Evolutionary conservation across 1,284 basidiomycete genomes (phyloP), one percentile per base, ranked within the genome.

Genomic region (Schizophyllum commune): DNA sequence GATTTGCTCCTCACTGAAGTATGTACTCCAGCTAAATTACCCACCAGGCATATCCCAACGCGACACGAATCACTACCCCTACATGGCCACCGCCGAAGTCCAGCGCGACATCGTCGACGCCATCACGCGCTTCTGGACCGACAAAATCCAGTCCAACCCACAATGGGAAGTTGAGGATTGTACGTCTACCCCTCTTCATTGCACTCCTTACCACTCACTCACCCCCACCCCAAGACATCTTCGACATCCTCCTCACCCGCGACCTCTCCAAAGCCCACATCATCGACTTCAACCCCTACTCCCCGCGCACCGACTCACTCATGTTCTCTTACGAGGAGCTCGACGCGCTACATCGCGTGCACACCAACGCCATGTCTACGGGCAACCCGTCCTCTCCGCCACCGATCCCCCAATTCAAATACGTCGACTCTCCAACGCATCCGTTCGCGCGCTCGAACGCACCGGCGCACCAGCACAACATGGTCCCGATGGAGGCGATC

Each of bases 61-160:
- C n/a, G 96, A 98, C 70, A 80, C 79, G 27, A 95, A 94, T 68
- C 93, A 87, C 70, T 98, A 96, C 73, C 88, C 94, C 19, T 96
- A 92, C 71, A 80, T 95, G 70, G 88, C 86, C 68, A 83, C 88
- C n/a, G 68, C 74, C 0, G 69, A 69, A 1, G 89, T 83, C 0
- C 83, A 83, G 61, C 60, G 68, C 2, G 80, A 77, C 56, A 85
- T 98, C 53, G 68, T 77, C 21, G 67, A 75, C 1, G 77, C 83
- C 13, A 78, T 95, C 27, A 66, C 67, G 20, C 70, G 70, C 15
- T 89, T 94, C 69, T 97, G 90, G 88, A 77, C 85, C 61, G 75
- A 77, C 27, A 78, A 89, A 27, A 81, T 96, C 58, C 77, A 78
- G 55, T 73, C 53, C 27, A 27, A 76, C 6, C 79, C 78, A 58